Evolutionary conservation across 2,329 filamentous ascomycete genomes (phyloP), one percentile per base, ranked within the genome.

Genomic region (Clonostachys rosea): DNA sequence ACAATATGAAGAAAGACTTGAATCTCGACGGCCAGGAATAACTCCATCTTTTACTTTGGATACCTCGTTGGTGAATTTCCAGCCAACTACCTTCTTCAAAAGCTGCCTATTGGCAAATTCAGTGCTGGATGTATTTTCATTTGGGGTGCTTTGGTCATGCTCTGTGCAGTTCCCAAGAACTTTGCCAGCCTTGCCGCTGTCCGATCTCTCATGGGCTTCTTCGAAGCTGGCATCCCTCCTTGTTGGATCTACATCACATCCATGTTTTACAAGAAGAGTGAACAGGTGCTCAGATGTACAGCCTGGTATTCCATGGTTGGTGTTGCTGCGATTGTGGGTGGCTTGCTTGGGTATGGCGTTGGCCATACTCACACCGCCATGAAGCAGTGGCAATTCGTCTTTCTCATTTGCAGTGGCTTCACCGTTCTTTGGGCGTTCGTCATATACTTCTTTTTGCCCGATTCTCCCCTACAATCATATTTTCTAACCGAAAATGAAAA

Each of bases 401-500:
- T 78, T 56, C 75, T 78, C 49, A 65, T 81, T 24, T 66, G 81
- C 2, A 78, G 79, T 1, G 49, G 68, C 0, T 56, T 61, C 1
- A 83, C 78, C 1, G 74, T 78, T 45, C 52, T 78, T 5, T 76
- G 77, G 72, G 70, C 69, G 1, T 64, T 78, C 4, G 63, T 70
- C 3, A 54, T 82, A 41, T 69, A 73, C 49, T 52, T 70, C 20
- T 56, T 74, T 7, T 69, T 83, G 3, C 79, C 78, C 0, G 73
- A 81, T 49, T 67, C 60, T 35, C 78, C 81, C 40, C 73, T 74
- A 2, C 73, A 66, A 3, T 81, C 84, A 3, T 63, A 60, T 0
- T 87, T 87, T 57, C 69, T 88, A 3, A 75, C 68, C 0, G 58
- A 69, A 3, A 67, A 75, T 36, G 79, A 86, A 57, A 69, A 70